phyloP scores from a whole-genome alignment of 768 basidiomycete genomes.

The Russula compacta region DNA sequence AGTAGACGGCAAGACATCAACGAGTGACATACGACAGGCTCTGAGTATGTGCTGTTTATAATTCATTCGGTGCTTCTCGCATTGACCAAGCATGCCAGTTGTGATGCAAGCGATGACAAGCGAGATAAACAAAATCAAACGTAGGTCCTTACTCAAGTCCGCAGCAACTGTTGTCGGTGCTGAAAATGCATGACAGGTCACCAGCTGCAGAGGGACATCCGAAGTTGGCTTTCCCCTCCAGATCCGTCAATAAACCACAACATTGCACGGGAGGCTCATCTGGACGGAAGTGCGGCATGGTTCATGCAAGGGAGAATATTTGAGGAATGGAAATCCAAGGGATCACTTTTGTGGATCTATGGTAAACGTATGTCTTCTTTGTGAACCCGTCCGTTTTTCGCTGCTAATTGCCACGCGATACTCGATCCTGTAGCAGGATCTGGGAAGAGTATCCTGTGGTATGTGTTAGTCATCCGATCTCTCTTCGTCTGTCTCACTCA shows the following conservation, averaged over 20 bases:
- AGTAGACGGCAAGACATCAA: background rate
- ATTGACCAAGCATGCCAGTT: background rate
- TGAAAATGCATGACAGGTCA: background rate
- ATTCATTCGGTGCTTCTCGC: background rate
- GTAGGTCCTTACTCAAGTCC: background rate
- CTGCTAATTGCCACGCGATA: background rate
- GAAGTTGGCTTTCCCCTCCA: background rate
- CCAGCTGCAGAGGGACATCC: background rate
- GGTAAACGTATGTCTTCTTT: background rate
- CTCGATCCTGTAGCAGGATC: background rate
- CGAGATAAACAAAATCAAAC: background rate
- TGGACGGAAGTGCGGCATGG: background rate
- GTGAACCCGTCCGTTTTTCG: background rate
- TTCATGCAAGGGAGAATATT: background rate
- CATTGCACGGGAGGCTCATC: background rate
- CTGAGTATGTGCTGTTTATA: background rate
- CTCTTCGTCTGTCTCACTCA: background rate
- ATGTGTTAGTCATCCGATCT: background rate
- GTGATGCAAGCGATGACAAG: background rate
- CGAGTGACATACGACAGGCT: background rate
- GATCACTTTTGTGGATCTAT: background rate
- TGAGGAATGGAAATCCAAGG: background rate
- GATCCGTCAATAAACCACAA: background rate
- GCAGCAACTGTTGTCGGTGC: background rate
- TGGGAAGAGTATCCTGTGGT: background rate